Percentiles rank a stretch among this genome's conserved stretches.
These are phyloP conservation scores for Gossypium arboreum DNA, from an alignment of 345 rosid species.

Conservation along the genomic window DNA sequence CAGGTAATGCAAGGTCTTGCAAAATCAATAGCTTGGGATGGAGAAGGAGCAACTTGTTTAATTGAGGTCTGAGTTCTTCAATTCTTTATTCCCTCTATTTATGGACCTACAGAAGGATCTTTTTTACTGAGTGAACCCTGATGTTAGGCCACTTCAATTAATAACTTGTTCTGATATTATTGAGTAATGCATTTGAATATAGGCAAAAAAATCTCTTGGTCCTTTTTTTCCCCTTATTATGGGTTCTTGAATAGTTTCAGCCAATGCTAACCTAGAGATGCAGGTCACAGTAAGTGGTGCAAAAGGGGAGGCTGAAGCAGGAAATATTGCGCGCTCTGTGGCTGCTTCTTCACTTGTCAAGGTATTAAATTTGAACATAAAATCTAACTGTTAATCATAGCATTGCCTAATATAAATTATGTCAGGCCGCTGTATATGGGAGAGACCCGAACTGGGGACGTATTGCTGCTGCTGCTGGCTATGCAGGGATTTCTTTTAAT, in stretches of 20 bases:
- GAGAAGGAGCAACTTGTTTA: slow-evolving; percentile 96
- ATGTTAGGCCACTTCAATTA: background rate
- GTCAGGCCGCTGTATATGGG: slow-evolving; percentile 86
- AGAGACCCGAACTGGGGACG: slow-evolving; percentile 99
- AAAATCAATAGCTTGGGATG: slow-evolving; percentile 99
- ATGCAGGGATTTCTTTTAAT: slow-evolving; percentile 65
- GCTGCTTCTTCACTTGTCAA: slow-evolving; percentile 95
- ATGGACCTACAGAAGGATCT: background rate
- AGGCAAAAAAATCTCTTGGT: background rate
- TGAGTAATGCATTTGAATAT: background rate
- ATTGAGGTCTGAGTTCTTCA: slow-evolving; percentile 58
- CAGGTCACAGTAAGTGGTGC: slow-evolving; percentile 78
- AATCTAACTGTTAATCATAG: slow-evolving; percentile 17
- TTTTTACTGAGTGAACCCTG: slow-evolving; percentile 7
- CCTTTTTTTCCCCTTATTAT: background rate
- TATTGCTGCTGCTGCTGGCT: slow-evolving; percentile 93
- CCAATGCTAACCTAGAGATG: slow-evolving; percentile 21
- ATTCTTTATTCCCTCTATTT: background rate
- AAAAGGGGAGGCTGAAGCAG: slow-evolving; percentile 68
- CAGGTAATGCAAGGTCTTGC: slow-evolving; percentile 99
- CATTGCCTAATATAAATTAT: slow-evolving; percentile 23
- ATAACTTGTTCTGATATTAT: background rate
- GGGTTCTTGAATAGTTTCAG: background rate
- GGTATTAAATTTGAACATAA: slow-evolving; percentile 35
- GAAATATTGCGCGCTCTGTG: slow-evolving; percentile 84